Evolutionary conservation across 345 rosid species (phyloP), one percentile per base, ranked within the genome.

Genomic region (Eucalyptus pauciflora): DNA sequence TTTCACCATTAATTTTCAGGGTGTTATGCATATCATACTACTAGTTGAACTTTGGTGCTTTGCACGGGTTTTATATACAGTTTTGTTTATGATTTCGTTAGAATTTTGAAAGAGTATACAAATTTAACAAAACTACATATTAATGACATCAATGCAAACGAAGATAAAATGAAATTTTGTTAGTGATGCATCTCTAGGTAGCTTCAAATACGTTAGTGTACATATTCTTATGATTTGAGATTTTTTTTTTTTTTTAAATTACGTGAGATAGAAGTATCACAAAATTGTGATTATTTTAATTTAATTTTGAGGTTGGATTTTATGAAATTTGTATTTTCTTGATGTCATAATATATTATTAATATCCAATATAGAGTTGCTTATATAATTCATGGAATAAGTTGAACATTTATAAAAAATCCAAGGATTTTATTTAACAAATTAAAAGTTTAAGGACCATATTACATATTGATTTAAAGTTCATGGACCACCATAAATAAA

Each of bases 401-500:
- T 51, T 51, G 20, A 16, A 16, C 25, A 54, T 0, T 0, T 54
- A 54, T 54, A 0, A 54, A 54, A 54, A 54, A 18, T 54, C 11
- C 5, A 54, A 0, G 0, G 1, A 54, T 54, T 18, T 20, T 0
- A 54, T 54, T 1, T 2, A 54, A 54, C 1, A 54, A 54, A 54
- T 54, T 20, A 54, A 20, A 54, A 20, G 1, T 54, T 54, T 54
- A 54, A 54, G 11, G 12, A 1, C 0, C 11, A 54, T 54, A 54
- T 54, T 54, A 2, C 0, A 54, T 0, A 22, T 54, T 54, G 4
- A 18, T 0, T 22, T 54, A 54, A 54, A 54, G 11, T 54, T 54
- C 0, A 54, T 0, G 5, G 2, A 8, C 0, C 5, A 22, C 1
- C 4, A 8, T 54, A 0, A 20, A 17, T 51, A 4, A 54, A 54